Base-by-base conservation (phyloP, 2,329 filamentous ascomycete species). In the Xylariaceae sp. region DNA sequence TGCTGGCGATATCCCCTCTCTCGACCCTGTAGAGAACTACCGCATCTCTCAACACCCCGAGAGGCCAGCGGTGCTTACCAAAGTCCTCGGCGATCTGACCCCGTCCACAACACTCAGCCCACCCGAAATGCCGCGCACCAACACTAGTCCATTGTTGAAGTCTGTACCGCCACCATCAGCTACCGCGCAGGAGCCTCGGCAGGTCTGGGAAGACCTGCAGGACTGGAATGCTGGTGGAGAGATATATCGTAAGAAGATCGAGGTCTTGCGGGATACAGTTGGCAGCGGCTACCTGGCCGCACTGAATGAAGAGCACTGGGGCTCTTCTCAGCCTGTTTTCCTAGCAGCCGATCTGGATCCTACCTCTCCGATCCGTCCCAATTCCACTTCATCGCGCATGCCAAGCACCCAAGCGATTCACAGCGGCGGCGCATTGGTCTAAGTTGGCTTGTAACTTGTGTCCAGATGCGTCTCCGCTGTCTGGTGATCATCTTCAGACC, bases 201-300 rank as follows among this genome's bases (percentile, higher is more conserved):
- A 59, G 3, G 28, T 41, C 16, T 70, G 68, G 66, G 60, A 59
- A 17, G 65, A 68, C 9, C 49, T 65, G 4, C 66, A 70, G 31
- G 73, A 83, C 42, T 86, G 81, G 75, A 78, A 80, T 43, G 66
- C 77, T 30, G 76, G 78, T 42, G 83, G 84, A 38, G 86, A 92
- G 54, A 69, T 86, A 6, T 97, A 95, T 62, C 80, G 85, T 41
- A 85, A 85, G 59, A 92, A 92, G 62, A 83, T 97, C 38, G 88
- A 95, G 61, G 81, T 85, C 3, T 67, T 96, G 38, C 83, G 88
- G 45, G 83, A 83, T 55, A 87, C 90, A 55, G 82, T 95, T 49
- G 89, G 89, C 21, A 87, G 81, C 52, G 85, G 81, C 26, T 98
- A 94, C 74, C 74, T 98, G 27, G 89, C 81, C 47, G 87, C 85